Base-by-base conservation (phyloP, 306 rosid genomes). In the Spatholobus suberectus region DNA sequence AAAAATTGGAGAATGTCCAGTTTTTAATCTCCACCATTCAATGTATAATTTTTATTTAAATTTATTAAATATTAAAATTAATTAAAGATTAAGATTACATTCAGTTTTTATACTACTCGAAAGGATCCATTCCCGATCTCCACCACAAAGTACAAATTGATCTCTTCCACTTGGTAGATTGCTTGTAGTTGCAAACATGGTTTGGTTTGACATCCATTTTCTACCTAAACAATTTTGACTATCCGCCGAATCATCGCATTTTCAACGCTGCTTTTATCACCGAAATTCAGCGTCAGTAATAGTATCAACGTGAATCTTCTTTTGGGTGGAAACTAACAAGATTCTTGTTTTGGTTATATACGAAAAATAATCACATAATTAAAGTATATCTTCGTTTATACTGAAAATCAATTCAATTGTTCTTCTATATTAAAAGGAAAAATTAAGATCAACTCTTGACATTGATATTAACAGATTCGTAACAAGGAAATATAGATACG, bases 131-230 rank as follows among this genome's bases (percentile, higher is more conserved):
- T n/a, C n/a, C n/a, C n/a, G n/a, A n/a, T n/a, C n/a, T n/a, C n/a
- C n/a, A n/a, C n/a, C n/a, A n/a, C n/a, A n/a, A n/a, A n/a, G 1
- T 52, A 76, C 52, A 2, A 68, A 26, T 59, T 21, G 34, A 67
- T 40, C 57, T 44, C 13, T 62, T 18, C 11, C 46, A 8, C 37
- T 26, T 4, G 23, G 66, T 73, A 81, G 75, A 67, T 83, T 83
- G 82, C 86, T 75, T 68, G n/a, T 55, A 38, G 46, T 15, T 51
- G 37, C 55, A 76, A 69, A 20, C 32, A 29, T 62, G 65, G 72
- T 76, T 63, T 51, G 15, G 13, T 54, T 66, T 14, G 46, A 29
- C 62, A 38, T 26, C 2, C 1, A 18, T 54, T 52, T 41, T 29
- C 8, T 65, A 40, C 59, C 32, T 15, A 14, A 15, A 49, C 0